phyloP scores from a whole-genome alignment of 2,329 filamentous ascomycete genomes.

The Aureobasidium uvarum region DNA sequence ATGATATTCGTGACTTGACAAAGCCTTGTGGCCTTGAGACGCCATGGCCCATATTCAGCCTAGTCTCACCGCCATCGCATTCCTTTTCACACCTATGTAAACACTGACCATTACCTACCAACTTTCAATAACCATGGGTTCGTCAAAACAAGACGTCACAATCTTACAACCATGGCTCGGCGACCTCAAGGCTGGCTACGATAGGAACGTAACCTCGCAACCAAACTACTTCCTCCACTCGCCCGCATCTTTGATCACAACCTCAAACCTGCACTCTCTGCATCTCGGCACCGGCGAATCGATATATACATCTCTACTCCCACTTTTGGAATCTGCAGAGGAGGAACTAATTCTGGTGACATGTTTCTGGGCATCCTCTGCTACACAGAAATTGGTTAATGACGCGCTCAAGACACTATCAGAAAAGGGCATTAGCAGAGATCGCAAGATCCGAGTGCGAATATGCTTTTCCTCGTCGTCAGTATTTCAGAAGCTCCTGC shows the following conservation, averaged over 20 bases:
- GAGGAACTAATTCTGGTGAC: conserved; percentile 72
- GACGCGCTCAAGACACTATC: conserved; percentile 62
- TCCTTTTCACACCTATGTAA: not conserved
- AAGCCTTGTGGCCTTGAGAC: not conserved
- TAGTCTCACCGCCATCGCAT: not conserved
- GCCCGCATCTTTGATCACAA: conserved; percentile 38
- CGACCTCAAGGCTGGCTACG: conserved; percentile 12
- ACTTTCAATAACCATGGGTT: not conserved
- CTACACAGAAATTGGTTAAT: conserved; percentile 58
- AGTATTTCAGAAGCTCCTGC: conserved; percentile 70
- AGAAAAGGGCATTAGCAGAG: conserved; percentile 42
- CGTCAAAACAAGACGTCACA: not conserved
- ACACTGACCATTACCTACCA: not conserved
- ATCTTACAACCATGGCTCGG: not conserved
- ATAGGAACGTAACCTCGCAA: conserved; percentile 33
- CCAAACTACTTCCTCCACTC: conserved; percentile 44
- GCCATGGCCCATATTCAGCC: not conserved
- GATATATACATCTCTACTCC: conserved; percentile 52
- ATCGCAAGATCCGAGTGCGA: conserved; percentile 57
- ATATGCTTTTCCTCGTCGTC: conserved; percentile 76
- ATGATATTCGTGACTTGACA: not conserved
- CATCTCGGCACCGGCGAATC: conserved; percentile 47
- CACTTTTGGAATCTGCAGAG: conserved; percentile 60
- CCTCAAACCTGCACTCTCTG: conserved; percentile 40
- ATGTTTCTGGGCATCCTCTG: conserved; percentile 75